Base-by-base conservation (phyloP, 106 monocot genomes). In the Phalaenopsis equestris region DNA sequence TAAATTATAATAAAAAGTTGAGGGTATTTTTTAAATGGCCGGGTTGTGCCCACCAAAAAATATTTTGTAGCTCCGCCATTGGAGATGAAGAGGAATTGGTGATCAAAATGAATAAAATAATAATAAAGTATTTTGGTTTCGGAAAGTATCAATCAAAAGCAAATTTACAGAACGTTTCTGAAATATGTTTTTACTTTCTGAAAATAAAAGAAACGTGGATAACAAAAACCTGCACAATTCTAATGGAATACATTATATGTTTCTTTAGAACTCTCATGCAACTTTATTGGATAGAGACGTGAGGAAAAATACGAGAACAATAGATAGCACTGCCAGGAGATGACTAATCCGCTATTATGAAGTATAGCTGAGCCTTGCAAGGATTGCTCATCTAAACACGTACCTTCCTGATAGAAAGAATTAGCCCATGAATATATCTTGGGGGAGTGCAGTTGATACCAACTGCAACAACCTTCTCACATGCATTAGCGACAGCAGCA, bases 371-470 rank as follows among this genome's bases (percentile, higher is more conserved):
- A 70, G 38, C 37, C 64, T 65, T 65, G 39, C 70, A 19, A 11
- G 70, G 23, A 64, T 23, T 37, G n/a, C 67, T 68, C 49, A 12
- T 67, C 8, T 58, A 75, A 43, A 14, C 73, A 46, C 21, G 45
- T 88, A 99, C 98, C 92, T 93, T 94, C 47, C 67, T 75, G 47
- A 93, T 81, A 46, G 89, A 91, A 61, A 90, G 80, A 72, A 99
- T 84, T 76, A 99, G 81, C 11, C 79, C 86, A 73, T 94, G 92
- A 61, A 99, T 91, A 83, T 88, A 94, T 84, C 94, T 87, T 6
- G 98, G 98, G 81, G 98, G 98, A 12, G 98, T 99, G 75, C 98
- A 99, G 73, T 92, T 99, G 82, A 94, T 92, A 47, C 98, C 98
- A 79, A 99, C 81, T 8, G 94, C 90, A 48, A 89, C 88, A 42